These are phyloP conservation scores for Phylloporus rhodoxanthus DNA, from an alignment of 768 basidiomycete genomes.

Conservation along the genomic window DNA sequence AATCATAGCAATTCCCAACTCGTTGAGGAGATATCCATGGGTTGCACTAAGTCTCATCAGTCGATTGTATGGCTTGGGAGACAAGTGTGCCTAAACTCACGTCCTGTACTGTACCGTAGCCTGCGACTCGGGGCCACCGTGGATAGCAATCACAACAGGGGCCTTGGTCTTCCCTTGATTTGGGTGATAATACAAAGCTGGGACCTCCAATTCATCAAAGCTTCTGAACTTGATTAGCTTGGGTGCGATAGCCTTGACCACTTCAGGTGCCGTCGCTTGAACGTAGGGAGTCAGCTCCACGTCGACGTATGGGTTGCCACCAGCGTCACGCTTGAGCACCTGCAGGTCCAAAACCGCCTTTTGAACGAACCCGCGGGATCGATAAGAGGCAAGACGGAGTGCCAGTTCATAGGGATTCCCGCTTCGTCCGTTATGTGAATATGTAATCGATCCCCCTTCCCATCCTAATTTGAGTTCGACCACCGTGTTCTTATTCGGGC, in stretches of 20 bases:
- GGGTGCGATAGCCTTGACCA: slow-evolving; percentile 25
- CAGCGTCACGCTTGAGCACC: slow-evolving; percentile 12
- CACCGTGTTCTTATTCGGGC: slow-evolving; percentile 24
- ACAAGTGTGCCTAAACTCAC: slow-evolving; percentile 16
- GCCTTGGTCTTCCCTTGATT: slow-evolving; percentile 20
- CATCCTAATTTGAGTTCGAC: slow-evolving; percentile 30
- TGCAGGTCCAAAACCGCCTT: slow-evolving; percentile 29
- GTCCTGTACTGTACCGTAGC: slow-evolving; percentile 30
- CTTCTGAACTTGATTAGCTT: slow-evolving; percentile 35
- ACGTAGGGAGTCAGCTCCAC: slow-evolving; percentile 26
- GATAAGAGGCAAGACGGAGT: slow-evolving; percentile 29
- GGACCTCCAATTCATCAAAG: slow-evolving; percentile 37
- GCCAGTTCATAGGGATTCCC: slow-evolving; percentile 31
- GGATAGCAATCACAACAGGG: slow-evolving; percentile 35
- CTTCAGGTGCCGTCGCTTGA: slow-evolving; percentile 31
- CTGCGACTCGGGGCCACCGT: slow-evolving; percentile 37
- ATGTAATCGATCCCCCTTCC: slow-evolving; percentile 30
- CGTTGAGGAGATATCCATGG: slow-evolving; percentile 39
- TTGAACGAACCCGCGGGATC: slow-evolving; percentile 24
- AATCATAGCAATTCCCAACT: slow-evolving; percentile 36
- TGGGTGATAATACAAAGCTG: slow-evolving; percentile 40
- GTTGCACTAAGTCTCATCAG: slow-evolving; percentile 22
- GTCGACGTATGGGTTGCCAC: slow-evolving; percentile 25
- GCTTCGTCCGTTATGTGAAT: slow-evolving; percentile 30
- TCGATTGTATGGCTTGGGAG: neutral